phyloP scores from a whole-genome alignment of 306 rosid genomes.

The Vachellia collinsii region DNA sequence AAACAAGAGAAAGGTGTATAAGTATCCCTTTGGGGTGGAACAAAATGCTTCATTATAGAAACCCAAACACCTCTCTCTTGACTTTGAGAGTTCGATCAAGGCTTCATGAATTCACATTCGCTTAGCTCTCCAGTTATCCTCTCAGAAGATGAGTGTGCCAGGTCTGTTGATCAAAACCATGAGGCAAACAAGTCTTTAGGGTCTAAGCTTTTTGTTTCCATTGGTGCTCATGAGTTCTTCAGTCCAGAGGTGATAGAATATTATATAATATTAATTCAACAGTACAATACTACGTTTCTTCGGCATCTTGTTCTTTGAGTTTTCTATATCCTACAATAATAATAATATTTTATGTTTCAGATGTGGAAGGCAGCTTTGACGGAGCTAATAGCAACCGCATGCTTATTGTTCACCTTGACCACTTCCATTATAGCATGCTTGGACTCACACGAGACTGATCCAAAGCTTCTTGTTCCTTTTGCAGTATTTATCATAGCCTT shows the following conservation, averaged over 20 bases:
- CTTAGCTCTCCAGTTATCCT: neutral
- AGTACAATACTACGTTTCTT: neutral
- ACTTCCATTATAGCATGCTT: slow-evolving; percentile 51
- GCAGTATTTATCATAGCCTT: slow-evolving; percentile 50
- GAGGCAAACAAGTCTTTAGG: slow-evolving; percentile 6
- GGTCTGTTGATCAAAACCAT: neutral
- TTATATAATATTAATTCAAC: neutral
- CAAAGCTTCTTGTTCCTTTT: slow-evolving; percentile 52
- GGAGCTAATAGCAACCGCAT: slow-evolving; percentile 51
- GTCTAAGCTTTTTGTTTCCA: slow-evolving; percentile 27
- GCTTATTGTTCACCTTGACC: slow-evolving; percentile 44
- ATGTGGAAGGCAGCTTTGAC: slow-evolving; percentile 60
- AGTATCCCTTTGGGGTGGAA: neutral
- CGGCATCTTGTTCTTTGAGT: neutral
- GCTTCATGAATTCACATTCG: neutral
- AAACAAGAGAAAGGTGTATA: neutral
- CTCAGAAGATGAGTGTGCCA: neutral
- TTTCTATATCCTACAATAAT: neutral
- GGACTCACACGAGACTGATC: slow-evolving; percentile 40
- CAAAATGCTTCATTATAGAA: neutral
- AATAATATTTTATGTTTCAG: slow-evolving; percentile 28
- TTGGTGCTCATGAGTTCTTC: slow-evolving; percentile 57
- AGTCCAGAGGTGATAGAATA: slow-evolving; percentile 44
- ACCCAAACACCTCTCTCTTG: neutral
- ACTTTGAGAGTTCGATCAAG: neutral